These are phyloP conservation scores for Hypericum androsaemum DNA, from an alignment of 345 rosid species.

Conservation along the genomic window DNA sequence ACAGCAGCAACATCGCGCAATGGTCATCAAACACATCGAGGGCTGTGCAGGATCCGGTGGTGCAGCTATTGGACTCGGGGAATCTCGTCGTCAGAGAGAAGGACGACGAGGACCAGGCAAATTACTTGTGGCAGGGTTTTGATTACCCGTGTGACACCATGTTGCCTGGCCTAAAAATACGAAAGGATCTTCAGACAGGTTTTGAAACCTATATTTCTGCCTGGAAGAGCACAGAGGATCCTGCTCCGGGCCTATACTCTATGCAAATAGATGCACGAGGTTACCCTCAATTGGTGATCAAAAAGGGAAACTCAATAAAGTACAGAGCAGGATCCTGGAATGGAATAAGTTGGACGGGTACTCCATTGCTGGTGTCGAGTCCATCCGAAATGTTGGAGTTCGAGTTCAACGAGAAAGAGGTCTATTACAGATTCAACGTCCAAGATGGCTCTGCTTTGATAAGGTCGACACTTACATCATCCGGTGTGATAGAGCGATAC, in stretches of 20 bases:
- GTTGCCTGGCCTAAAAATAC: background rate
- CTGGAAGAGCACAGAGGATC: background rate
- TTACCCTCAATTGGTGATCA: background rate
- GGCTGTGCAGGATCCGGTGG: background rate
- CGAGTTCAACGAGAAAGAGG: background rate
- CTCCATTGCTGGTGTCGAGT: background rate
- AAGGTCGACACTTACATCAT: background rate
- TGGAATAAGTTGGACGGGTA: background rate
- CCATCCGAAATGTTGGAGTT: background rate
- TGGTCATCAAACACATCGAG: background rate
- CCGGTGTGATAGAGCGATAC: background rate
- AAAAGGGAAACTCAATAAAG: background rate
- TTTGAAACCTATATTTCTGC: background rate
- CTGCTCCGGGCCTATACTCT: background rate
- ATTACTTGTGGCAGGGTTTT: background rate
- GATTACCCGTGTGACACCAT: background rate
- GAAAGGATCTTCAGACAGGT: background rate
- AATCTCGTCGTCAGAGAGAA: background rate
- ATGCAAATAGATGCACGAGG: background rate
- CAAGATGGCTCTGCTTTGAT: background rate
- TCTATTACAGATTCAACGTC: background rate
- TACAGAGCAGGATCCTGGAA: background rate
- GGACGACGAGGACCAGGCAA: background rate
- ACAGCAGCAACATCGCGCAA: background rate
- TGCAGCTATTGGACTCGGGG: background rate